phyloP scores from a whole-genome alignment of 1,139 yeast genomes.

The Hyphopichia khmerensis region DNA sequence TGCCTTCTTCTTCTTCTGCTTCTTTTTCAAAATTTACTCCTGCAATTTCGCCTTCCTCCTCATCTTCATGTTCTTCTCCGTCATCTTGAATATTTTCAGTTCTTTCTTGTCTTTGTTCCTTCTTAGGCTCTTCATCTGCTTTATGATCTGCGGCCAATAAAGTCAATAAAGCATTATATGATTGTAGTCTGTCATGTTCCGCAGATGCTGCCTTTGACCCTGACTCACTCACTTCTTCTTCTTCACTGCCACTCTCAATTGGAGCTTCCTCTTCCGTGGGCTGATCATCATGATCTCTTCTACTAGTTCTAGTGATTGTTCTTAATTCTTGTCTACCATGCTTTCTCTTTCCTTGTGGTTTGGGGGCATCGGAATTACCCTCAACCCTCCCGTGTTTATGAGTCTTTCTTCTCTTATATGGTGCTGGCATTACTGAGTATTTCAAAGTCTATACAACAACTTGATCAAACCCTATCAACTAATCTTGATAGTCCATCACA shows the following conservation, averaged over 20 bases:
- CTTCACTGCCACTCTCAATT: conserved; percentile 15
- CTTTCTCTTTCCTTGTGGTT: conserved; percentile 17
- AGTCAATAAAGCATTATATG: conserved; percentile 76
- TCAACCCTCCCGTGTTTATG: background rate
- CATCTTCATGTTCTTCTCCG: conserved; percentile 32
- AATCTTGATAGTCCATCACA: too few species aligned
- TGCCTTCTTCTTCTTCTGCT: conserved; percentile 28
- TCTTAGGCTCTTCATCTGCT: conserved; percentile 19
- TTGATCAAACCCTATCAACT: too few species aligned
- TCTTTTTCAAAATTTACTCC: conserved; percentile 24
- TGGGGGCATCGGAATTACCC: background rate
- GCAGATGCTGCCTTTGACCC: background rate
- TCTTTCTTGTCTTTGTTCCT: conserved; percentile 18
- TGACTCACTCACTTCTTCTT: conserved; percentile 3
- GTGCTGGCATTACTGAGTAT: conserved; percentile 5
- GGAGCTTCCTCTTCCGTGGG: conserved; percentile 15
- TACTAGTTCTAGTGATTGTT: conserved; percentile 54
- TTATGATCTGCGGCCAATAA: conserved; percentile 57
- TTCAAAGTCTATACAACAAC: too few species aligned
- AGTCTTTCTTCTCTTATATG: conserved; percentile 6
- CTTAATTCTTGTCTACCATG: conserved; percentile 63
- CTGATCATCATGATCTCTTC: conserved; percentile 23
- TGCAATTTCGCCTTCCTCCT: conserved; percentile 26
- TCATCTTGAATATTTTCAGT: conserved; percentile 7
- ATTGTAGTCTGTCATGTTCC: conserved; percentile 34